phyloP scores from a whole-genome alignment of 164 flowering plant genomes.

The Macadamia tetraphylla region DNA sequence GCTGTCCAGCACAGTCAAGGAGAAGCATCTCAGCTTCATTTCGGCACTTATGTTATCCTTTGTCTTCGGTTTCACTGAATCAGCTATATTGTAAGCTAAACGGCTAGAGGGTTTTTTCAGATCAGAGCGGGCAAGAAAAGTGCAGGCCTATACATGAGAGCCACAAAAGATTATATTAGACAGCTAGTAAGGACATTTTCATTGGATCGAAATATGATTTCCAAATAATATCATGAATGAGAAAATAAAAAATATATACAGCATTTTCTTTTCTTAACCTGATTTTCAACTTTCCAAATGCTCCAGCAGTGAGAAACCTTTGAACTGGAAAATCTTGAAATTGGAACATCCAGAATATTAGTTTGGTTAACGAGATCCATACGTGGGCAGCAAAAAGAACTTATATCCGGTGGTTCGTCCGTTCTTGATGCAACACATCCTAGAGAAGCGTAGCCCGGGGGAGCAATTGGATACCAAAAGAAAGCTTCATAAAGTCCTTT shows the following conservation, averaged over 20 bases:
- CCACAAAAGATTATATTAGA: not conserved
- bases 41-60: constrained; percentile 83
- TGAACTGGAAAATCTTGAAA: constrained; percentile 66
- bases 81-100: constrained; percentile 78
- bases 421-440: constrained; percentile 78
- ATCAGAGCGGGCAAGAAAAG: constrained; percentile 93
- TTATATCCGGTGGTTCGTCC: constrained; percentile 62
- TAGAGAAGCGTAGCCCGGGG: constrained; percentile 94
- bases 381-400: constrained; percentile 79
- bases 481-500: constrained; percentile 81
- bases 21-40: constrained; percentile 72
- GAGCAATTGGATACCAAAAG: constrained; percentile 97
- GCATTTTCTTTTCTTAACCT: constrained; percentile 37
- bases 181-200: not conserved
- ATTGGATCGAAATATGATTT: not conserved
- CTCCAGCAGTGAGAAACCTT: constrained; percentile 84
- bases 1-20: constrained; percentile 83
- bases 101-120: constrained; percentile 75
- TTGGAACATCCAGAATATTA: constrained; percentile 62
- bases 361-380: constrained; percentile 85
- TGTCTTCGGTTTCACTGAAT: constrained; percentile 74
- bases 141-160: constrained; percentile 62
- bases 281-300: constrained; percentile 96
- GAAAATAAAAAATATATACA: not conserved
- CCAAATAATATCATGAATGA: not conserved